These are phyloP conservation scores for Fraxinus velutina DNA, from an alignment of 305 asterid species.

Conservation along the genomic window DNA sequence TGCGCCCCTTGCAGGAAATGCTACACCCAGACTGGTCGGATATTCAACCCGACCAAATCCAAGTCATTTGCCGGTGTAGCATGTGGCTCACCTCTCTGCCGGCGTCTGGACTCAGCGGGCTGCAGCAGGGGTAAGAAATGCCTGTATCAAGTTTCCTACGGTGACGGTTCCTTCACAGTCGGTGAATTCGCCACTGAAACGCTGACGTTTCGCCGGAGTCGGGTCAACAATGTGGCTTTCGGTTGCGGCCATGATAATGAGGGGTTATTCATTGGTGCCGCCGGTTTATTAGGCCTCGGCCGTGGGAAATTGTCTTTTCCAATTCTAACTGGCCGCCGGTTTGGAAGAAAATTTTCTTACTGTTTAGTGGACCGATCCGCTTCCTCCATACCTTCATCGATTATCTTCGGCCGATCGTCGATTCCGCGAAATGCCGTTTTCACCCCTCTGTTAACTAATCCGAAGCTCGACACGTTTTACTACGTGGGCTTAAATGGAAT, in stretches of 20 bases:
- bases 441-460: constrained; percentile 45
- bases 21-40: constrained; percentile 50
- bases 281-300: constrained; percentile 60
- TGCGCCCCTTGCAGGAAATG: constrained; percentile 56
- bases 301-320: constrained; percentile 53
- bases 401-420: constrained; percentile 44
- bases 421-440: constrained; percentile 37
- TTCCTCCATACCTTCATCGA: constrained; percentile 42
- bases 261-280: constrained; percentile 57
- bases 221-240: constrained; percentile 34
- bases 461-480: constrained; percentile 44
- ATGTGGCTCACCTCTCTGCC: constrained; percentile 33
- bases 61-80: constrained; percentile 29
- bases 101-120: constrained; percentile 36
- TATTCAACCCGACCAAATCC: constrained; percentile 45
- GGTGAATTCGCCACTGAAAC: constrained; percentile 60
- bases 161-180: constrained; percentile 53
- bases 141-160: constrained; percentile 52
- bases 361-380: constrained; percentile 52
- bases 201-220: constrained; percentile 40
- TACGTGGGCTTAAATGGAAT: constrained; percentile 45
- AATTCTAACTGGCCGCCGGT: constrained; percentile 42
- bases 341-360: constrained; percentile 49
- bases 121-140: constrained; percentile 36
- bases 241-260: constrained; percentile 70